These are phyloP conservation scores for Myxozyma sirexii DNA, from an alignment of 805 yeast genomes.

Conservation along the genomic window DNA sequence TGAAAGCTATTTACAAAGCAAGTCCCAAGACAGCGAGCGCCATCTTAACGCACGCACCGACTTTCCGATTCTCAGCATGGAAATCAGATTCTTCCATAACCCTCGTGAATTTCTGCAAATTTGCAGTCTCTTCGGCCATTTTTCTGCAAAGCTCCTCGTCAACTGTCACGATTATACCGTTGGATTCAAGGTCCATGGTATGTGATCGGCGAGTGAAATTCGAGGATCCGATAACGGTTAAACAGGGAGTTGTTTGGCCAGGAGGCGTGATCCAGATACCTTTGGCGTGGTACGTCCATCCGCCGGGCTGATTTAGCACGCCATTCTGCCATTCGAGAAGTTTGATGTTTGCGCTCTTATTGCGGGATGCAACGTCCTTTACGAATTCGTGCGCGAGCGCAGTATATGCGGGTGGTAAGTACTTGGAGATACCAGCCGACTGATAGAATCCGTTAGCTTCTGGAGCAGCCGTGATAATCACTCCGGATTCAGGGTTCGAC, in stretches of 20 bases:
- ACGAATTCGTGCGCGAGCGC: conserved; percentile 72
- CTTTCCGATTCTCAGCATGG: conserved; percentile 59
- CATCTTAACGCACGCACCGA: conserved; percentile 63
- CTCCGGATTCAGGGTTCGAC: conserved; percentile 58
- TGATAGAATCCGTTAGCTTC: conserved; percentile 91
- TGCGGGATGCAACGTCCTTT: conserved; percentile 49
- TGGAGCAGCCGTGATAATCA: conserved; percentile 88
- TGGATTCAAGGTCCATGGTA: conserved; percentile 82
- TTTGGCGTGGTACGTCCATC: conserved; percentile 98
- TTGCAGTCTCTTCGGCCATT: conserved; percentile 65
- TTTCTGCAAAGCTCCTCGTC: conserved; percentile 58
- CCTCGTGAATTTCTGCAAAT: conserved; percentile 59
- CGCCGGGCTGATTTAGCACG: conserved; percentile 72
- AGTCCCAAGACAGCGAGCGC: conserved; percentile 44
- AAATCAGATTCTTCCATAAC: conserved; percentile 64
- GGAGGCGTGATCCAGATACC: conserved; percentile 75
- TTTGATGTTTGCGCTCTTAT: conserved; percentile 52
- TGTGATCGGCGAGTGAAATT: conserved; percentile 92
- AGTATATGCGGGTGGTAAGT: conserved; percentile 84
- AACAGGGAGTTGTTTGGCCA: conserved; percentile 59
- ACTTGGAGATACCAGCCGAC: conserved; percentile 77
- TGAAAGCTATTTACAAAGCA: conserved; percentile 2
- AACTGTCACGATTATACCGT: conserved; percentile 75
- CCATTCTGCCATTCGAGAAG: conserved; percentile 89
- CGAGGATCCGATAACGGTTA: conserved; percentile 88